A percentile compares a stretch with the other conserved stretches of the same genome.
These are phyloP conservation scores for Auriscalpium microsporum DNA, from an alignment of 768 basidiomycete species.

Conservation along the genomic window DNA sequence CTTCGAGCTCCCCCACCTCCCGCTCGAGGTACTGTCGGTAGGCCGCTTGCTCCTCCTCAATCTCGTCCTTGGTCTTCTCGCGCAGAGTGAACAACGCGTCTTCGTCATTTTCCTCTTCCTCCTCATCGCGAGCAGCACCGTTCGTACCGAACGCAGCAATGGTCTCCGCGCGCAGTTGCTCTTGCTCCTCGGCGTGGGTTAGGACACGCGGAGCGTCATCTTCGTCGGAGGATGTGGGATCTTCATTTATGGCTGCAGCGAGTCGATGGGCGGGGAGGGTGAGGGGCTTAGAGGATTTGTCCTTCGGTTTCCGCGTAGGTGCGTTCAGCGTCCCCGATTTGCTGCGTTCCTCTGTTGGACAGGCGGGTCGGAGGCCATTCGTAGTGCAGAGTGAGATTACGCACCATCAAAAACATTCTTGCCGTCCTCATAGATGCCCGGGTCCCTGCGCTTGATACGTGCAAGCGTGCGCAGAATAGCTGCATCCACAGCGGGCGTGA, in stretches of 20 bases:
- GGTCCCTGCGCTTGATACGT: conserved; percentile 74
- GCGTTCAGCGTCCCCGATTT: conserved; percentile 31
- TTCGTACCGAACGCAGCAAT: conserved; percentile 68
- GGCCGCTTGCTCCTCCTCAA: conserved; percentile 73
- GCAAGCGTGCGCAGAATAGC: conserved; percentile 90
- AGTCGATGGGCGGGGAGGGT: conserved; percentile 70
- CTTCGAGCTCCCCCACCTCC: conserved; percentile 69
- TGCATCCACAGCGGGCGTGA: conserved; percentile 88
- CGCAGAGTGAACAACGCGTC: conserved; percentile 67
- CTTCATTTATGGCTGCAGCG: conserved; percentile 52
- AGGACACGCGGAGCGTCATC: conserved; percentile 32
- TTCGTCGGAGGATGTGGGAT: conserved; percentile 41
- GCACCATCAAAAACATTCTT: conserved; percentile 78
- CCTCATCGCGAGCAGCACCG: conserved; percentile 22
- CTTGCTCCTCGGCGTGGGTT: conserved; percentile 77
- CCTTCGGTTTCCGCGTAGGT: conserved; percentile 26
- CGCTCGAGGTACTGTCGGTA: conserved; percentile 76
- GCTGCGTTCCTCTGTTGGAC: conserved; percentile 52
- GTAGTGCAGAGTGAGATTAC: conserved; percentile 1
- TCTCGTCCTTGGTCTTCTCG: conserved; percentile 71
- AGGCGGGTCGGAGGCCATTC: not conserved
- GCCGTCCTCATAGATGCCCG: conserved; percentile 68
- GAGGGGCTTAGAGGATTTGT: conserved; percentile 64
- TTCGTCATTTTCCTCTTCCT: conserved; percentile 38
- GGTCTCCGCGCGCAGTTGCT: conserved; percentile 66